Percentiles rank a stretch among this genome's conserved stretches.
Evolutionary conservation across 352 stramenopile species (phyloP).

Genomic region (Globisporangium spinosum): DNA sequence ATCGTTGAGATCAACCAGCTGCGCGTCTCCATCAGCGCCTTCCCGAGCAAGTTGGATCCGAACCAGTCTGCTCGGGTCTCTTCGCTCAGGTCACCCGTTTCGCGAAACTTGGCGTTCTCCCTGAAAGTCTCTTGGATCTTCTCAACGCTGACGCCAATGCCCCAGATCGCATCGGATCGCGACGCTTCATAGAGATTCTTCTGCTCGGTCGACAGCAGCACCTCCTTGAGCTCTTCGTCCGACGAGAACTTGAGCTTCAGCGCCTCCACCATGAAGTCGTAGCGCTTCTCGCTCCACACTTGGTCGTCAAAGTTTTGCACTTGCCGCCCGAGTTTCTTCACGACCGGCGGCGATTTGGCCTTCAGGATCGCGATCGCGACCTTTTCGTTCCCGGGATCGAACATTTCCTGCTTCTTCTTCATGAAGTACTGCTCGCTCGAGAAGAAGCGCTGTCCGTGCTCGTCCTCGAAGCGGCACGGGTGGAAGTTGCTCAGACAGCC

Average conservation of each 20-base stretch:
- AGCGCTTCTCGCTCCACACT: constrained; percentile 38
- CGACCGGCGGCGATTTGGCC: constrained; percentile 39
- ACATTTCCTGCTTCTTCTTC: constrained; percentile 69
- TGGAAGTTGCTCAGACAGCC: constrained; percentile 67
- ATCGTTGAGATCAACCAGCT: constrained; percentile 31
- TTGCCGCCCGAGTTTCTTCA: constrained; percentile 49
- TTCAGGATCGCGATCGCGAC: constrained; percentile 44
- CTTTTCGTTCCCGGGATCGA: constrained; percentile 39
- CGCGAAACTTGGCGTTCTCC: constrained; percentile 30
- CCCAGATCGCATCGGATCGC: constrained; percentile 48
- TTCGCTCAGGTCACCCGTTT: constrained; percentile 31
- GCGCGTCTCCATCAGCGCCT: constrained; percentile 51
- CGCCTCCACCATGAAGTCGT: constrained; percentile 49
- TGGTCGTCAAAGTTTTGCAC: constrained; percentile 52
- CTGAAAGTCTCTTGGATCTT: constrained; percentile 37
- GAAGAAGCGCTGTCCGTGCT: constrained; percentile 31
- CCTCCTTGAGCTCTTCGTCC: constrained; percentile 25
- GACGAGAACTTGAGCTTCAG: constrained; percentile 61
- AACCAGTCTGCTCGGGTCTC: constrained; percentile 35
- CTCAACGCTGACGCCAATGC: constrained; percentile 47
- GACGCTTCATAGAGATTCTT: constrained; percentile 59
- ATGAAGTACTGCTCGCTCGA: constrained; percentile 77
- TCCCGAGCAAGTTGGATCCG: constrained; percentile 50
- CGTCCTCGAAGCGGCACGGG: constrained; percentile 44
- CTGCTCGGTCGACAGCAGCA: constrained; percentile 40